Evolutionary conservation across 1,284 basidiomycete species (phyloP), one percentile per base, ranked within the genome.

Genomic region (Trametes polyzona): DNA sequence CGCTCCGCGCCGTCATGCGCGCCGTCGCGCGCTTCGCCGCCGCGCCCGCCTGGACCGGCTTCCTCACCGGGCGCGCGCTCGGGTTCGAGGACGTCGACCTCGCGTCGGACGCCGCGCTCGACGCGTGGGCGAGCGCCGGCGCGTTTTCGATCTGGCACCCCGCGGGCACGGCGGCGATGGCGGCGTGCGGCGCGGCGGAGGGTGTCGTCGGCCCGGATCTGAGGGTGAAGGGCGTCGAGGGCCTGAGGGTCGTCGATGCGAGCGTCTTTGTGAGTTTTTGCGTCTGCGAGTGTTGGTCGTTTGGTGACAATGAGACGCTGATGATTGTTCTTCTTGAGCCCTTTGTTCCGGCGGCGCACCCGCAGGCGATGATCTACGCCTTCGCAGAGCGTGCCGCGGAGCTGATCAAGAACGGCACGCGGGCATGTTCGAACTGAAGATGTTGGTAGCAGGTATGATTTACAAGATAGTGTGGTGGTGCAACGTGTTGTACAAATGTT

Each of bases 211-310:
- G 68, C 39, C 65, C 71, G 14, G 62, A 69, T 29, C 32, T 71
- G 47, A 60, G 33, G 8, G 67, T 72, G 19, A 68, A 67, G 50
- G 65, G 65, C 5, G 58, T 59, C 12, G 26, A 48, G 4, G 69
- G 68, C 2, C 53, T 72, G 39, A 42, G 69, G 0, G 49, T 71
- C 17, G 65, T 72, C 14, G 70, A 71, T 57, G 69, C 69, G n/a
- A 67, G 64, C 41, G 65, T 70, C 4, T 47, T 70, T 3, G 70
- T 71, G 47, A 51, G 67, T 65, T 4, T 9, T 17, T 16, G 26
- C 21, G 3, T 6, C 23, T 27, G 2, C 7, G 35, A 24, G 32
- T 12, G 4, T 39, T 9, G 23, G n/a, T 33, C 24, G 16, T 26
- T 10, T 8, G 11, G 8, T 2, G 9, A 11, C 27, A 27, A 21